Conservation (phyloP, 371 early-diverging fungal genomes). For the Lichtheimia ornata region DNA sequence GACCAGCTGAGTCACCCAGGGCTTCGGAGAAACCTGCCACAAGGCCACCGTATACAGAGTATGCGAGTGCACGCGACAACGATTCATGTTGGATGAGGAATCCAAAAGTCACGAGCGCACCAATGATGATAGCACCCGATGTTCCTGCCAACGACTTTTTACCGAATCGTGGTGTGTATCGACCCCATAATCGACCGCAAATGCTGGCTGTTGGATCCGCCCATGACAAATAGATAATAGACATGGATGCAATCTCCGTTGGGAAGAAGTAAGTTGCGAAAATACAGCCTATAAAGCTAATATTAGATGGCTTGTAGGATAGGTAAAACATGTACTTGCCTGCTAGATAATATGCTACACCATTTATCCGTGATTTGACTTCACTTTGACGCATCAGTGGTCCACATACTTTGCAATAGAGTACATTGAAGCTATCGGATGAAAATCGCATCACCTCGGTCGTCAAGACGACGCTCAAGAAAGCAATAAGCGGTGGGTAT, state of each 20-base stretch:
- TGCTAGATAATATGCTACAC: slow-evolving; percentile 52
- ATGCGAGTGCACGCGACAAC: slow-evolving; percentile 13
- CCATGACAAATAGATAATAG: slow-evolving; percentile 59
- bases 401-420: slow-evolving; percentile 48
- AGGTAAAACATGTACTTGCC: slow-evolving; percentile 26
- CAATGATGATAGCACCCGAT: slow-evolving; percentile 40
- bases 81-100: slow-evolving; percentile 30
- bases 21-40: slow-evolving; percentile 50
- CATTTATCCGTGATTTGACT: slow-evolving; percentile 40
- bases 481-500: slow-evolving; percentile 31
- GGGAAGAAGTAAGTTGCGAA: slow-evolving; percentile 46
- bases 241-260: slow-evolving; percentile 51
- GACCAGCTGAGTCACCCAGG: slow-evolving; percentile 32
- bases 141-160: slow-evolving; percentile 57
- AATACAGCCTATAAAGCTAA: slow-evolving; percentile 33
- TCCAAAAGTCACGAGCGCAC: slow-evolving; percentile 41
- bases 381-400: slow-evolving; percentile 55
- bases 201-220: slow-evolving; percentile 58
- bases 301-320: background rate
- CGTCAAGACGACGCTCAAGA: slow-evolving; percentile 31
- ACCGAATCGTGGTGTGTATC: slow-evolving; percentile 44
- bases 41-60: slow-evolving; percentile 43
- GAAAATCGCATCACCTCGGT: slow-evolving; percentile 50
- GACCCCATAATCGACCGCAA: slow-evolving; percentile 51
- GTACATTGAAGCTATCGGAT: slow-evolving; percentile 42